Percentiles rank a stretch among this genome's conserved stretches.
Conservation (phyloP, 768 basidiomycete species). For the Paxillus ammoniavirescens region DNA sequence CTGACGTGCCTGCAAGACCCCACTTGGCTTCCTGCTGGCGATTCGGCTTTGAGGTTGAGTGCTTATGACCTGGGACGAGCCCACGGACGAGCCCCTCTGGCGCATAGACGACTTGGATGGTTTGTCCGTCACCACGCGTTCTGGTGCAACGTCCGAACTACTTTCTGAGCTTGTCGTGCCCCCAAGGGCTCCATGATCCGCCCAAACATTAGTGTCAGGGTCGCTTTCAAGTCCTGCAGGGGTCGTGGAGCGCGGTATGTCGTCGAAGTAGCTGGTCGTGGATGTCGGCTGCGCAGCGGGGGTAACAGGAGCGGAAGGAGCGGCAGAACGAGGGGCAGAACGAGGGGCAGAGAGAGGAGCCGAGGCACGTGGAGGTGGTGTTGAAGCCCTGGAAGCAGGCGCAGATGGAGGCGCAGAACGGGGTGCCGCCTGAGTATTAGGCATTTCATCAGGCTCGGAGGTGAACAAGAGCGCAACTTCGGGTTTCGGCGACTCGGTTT, state of each 20-base stretch:
- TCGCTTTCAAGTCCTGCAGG: conserved; percentile 21
- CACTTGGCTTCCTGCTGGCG: conserved; percentile 27
- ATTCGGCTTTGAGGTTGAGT: conserved; percentile 18
- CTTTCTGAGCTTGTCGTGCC: conserved; percentile 13
- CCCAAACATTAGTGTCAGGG: conserved; percentile 28
- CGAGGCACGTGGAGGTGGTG: conserved; percentile 18
- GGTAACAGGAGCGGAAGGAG: conserved; percentile 22
- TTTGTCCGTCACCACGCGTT: conserved; percentile 16
- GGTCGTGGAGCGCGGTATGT: conserved; percentile 26
- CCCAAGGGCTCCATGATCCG: conserved; percentile 10
- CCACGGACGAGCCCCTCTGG: conserved; percentile 21
- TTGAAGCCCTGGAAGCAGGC: conserved; percentile 14
- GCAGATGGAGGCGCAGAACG: conserved; percentile 14
- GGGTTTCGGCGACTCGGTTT: conserved; percentile 29
- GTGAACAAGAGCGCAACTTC: conserved; percentile 48
- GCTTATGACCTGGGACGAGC: conserved; percentile 22
- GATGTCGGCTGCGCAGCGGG: conserved; percentile 15
- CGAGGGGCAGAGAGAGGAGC: conserved; percentile 10
- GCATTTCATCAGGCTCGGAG: conserved; percentile 43
- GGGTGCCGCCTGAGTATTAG: conserved; percentile 3
- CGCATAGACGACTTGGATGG: conserved; percentile 26
- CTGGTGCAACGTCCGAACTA: conserved; percentile 19
- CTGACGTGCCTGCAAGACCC: conserved; percentile 22
- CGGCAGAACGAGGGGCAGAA: too few relatives aligned
- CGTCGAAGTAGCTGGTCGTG: conserved; percentile 19